Conservation (phyloP, 2,329 filamentous ascomycete genomes). For the Cadophora sp. region DNA sequence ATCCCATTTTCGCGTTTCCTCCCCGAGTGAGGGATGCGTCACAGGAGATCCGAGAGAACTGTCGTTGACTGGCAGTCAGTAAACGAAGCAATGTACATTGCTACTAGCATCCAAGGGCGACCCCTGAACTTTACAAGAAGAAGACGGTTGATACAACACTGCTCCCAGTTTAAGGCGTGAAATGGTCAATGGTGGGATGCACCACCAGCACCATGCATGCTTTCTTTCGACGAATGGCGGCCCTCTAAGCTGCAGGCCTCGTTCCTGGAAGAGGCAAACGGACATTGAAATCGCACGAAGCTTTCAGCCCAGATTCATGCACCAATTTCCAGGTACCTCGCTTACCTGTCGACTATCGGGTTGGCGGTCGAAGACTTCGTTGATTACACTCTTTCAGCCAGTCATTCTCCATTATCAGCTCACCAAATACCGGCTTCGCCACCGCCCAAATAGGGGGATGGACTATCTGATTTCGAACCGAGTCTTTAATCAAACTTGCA, state of each 20-base stretch:
- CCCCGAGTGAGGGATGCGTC: constrained; percentile 30
- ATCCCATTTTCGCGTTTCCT: background rate
- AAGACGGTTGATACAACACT: background rate
- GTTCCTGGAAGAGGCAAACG: constrained; percentile 16
- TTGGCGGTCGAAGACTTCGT: background rate
- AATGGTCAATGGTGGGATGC: background rate
- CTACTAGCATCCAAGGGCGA: constrained; percentile 3
- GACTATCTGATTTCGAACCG: constrained; percentile 1
- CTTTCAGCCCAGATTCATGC: constrained; percentile 23
- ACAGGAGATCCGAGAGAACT: constrained; percentile 28
- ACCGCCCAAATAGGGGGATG: constrained; percentile 7
- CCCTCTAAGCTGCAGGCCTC: background rate
- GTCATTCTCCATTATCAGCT: constrained; percentile 20
- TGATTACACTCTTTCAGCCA: constrained; percentile 27
- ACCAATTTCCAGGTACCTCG: constrained; percentile 9
- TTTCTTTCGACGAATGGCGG: constrained; percentile 4
- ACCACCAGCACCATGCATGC: background rate
- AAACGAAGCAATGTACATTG: constrained; percentile 2
- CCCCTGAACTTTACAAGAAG: constrained; percentile 8
- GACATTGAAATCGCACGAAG: background rate
- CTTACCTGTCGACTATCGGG: constrained; percentile 3
- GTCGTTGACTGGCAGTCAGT: constrained; percentile 30
- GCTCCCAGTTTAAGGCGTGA: background rate
- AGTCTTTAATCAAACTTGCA: constrained; percentile 7
- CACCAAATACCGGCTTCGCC: background rate